A percentile compares a stretch with the other conserved stretches of the same genome.
Conservation (phyloP, 106 monocot genomes). For the Platanthera guangdongensis region DNA sequence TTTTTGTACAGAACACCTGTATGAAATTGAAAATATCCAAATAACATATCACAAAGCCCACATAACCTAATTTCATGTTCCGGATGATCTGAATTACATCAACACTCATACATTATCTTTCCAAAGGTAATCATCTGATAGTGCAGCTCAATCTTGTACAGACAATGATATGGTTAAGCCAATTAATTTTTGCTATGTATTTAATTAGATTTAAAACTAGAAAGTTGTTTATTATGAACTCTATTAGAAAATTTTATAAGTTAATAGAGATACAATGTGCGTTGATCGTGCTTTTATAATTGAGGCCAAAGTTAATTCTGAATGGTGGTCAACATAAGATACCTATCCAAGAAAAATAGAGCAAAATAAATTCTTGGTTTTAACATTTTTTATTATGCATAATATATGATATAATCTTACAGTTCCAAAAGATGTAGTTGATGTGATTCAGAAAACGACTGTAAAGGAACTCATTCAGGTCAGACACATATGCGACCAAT, state of each 20-base stretch:
- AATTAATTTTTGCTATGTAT: not conserved
- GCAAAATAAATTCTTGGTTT: not conserved
- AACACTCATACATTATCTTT: constrained; percentile 31
- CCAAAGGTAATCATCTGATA: constrained; percentile 79
- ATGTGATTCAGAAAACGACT: constrained; percentile 86
- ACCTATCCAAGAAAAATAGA: constrained; percentile 37
- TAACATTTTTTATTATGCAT: not conserved
- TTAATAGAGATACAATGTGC: constrained; percentile 33
- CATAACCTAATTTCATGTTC: not conserved
- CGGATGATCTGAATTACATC: not conserved
- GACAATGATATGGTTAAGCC: not conserved
- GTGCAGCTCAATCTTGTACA: constrained; percentile 62
- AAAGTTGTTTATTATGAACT: not conserved
- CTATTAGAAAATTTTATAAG: not conserved
- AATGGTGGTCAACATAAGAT: constrained; percentile 83
- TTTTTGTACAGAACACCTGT: constrained; percentile 81
- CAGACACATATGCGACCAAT: constrained; percentile 93
- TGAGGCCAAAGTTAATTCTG: constrained; percentile 70
- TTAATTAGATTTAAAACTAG: not conserved
- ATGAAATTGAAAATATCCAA: constrained; percentile 7
- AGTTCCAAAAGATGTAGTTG: constrained; percentile 86
- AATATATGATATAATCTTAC: constrained; percentile 24
- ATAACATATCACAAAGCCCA: not conserved
- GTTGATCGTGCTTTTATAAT: constrained; percentile 52
- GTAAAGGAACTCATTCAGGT: constrained; percentile 92